Conservation (phyloP, 2,329 filamentous ascomycete species). For the Xylariaceae sp. region DNA sequence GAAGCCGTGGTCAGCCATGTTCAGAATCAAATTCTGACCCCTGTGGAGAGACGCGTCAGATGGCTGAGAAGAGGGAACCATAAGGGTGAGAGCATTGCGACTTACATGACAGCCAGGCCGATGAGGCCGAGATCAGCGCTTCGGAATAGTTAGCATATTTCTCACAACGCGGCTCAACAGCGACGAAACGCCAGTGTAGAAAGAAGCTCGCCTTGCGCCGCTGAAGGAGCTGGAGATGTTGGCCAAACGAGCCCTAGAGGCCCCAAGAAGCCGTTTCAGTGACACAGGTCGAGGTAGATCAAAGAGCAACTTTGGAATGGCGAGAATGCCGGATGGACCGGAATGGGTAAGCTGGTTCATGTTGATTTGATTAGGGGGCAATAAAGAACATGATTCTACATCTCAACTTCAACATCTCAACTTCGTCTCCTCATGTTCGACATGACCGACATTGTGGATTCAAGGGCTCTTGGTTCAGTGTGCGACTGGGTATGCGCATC, state of each 20-base stretch:
- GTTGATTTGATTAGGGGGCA: constrained; percentile 14
- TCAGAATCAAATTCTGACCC: constrained; percentile 85
- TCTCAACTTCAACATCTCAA: too few relatives aligned
- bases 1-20: constrained; percentile 89
- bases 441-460: too few relatives aligned
- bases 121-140: constrained; percentile 90
- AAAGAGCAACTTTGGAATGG: constrained; percentile 16
- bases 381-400: too few relatives aligned
- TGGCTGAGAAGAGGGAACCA: neutral
- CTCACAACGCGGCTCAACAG: constrained; percentile 26
- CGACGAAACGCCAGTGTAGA: constrained; percentile 15
- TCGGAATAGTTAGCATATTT: constrained; percentile 55
- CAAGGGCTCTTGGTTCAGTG: neutral
- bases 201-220: constrained; percentile 50
- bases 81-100: constrained; percentile 23
- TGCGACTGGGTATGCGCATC: constrained; percentile 4
- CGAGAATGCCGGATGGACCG: constrained; percentile 6
- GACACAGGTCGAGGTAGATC: constrained; percentile 30
- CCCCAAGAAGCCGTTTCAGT: constrained; percentile 31
- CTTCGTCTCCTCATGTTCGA: too few relatives aligned
- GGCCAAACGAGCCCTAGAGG: constrained; percentile 68
- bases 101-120: constrained; percentile 85
- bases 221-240: constrained; percentile 63
- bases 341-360: too few relatives aligned
- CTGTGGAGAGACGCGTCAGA: constrained; percentile 34